A percentile compares a stretch with the other conserved stretches of the same genome.
Conservation (phyloP, 129 eudicot genomes). For the Erigeron canadensis region DNA sequence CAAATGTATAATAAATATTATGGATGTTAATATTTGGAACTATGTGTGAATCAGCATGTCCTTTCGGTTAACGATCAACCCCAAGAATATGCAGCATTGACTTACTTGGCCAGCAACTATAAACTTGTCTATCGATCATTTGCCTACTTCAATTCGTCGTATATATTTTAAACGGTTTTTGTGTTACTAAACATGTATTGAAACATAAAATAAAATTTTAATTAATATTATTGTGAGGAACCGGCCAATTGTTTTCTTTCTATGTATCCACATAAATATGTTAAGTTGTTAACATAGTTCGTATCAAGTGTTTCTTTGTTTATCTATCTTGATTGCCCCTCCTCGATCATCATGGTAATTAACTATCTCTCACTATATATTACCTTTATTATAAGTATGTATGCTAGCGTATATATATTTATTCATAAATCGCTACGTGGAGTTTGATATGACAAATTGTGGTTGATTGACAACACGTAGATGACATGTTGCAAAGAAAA, state of each 20-base stretch:
- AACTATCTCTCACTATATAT: background rate
- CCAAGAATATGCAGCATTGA: slow-evolving; percentile 21
- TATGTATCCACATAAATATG: background rate
- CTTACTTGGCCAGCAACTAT: slow-evolving; percentile 32
- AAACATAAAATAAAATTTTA: background rate
- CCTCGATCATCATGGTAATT: slow-evolving; percentile 30
- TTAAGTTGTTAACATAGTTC: background rate
- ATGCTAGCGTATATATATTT: too few species aligned
- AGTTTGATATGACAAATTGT: slow-evolving; percentile 21
- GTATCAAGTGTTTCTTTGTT: slow-evolving; percentile 20
- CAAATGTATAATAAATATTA: slow-evolving; percentile 6
- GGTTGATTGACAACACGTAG: slow-evolving; percentile 25
- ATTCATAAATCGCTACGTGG: background rate
- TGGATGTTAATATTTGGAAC: slow-evolving; percentile 34
- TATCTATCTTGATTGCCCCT: slow-evolving; percentile 25
- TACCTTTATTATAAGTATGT: background rate
- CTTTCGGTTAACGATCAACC: slow-evolving; percentile 39
- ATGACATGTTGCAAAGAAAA: slow-evolving; percentile 39
- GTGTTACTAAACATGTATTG: background rate
- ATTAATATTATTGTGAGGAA: background rate
- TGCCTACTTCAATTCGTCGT: background rate
- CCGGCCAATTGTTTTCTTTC: background rate
- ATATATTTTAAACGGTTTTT: background rate
- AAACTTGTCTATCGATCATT: background rate
- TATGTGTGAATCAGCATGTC: slow-evolving; percentile 15